A percentile compares a stretch with the other conserved stretches of the same genome.
Conservation (phyloP, 768 basidiomycete species). For the Favolaschia claudopus region DNA sequence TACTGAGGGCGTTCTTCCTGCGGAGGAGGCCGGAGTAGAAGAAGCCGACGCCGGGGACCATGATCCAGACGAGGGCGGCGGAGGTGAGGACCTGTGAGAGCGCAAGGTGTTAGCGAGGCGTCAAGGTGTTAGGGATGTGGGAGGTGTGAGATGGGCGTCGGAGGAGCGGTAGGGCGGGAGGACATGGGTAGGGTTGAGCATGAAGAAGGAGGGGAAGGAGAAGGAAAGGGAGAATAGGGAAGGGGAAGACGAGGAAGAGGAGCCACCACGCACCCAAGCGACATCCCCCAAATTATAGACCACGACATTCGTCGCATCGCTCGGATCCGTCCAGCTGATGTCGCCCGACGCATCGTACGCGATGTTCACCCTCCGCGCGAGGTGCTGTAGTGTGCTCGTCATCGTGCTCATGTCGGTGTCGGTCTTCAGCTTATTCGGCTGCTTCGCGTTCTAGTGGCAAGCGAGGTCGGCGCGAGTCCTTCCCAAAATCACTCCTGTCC, state of each 20-base stretch:
- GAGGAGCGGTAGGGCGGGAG: no score
- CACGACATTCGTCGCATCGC: background rate
- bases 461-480: no score
- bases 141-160: no score
- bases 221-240: no score
- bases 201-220: background rate
- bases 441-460: no score
- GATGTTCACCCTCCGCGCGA: conserved; percentile 22
- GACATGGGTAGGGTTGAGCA: no score
- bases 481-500: no score
- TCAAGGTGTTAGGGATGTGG: background rate
- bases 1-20: conserved; percentile 91
- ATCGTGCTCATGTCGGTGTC: background rate
- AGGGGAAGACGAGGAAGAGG: background rate
- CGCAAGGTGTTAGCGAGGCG: background rate
- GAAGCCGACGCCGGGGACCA: conserved; percentile 87
- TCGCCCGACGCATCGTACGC: conserved; percentile 19
- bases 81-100: conserved; percentile 58
- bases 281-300: conserved; percentile 59
- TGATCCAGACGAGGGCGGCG: conserved; percentile 85
- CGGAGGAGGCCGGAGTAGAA: conserved; percentile 93
- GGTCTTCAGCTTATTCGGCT: no score
- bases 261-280: conserved; percentile 47
- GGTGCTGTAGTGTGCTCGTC: background rate
- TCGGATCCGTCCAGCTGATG: conserved; percentile 20